phyloP scores from a whole-genome alignment of 495 filamentous ascomycete species.

The Symbiotaphrina buchneri region DNA sequence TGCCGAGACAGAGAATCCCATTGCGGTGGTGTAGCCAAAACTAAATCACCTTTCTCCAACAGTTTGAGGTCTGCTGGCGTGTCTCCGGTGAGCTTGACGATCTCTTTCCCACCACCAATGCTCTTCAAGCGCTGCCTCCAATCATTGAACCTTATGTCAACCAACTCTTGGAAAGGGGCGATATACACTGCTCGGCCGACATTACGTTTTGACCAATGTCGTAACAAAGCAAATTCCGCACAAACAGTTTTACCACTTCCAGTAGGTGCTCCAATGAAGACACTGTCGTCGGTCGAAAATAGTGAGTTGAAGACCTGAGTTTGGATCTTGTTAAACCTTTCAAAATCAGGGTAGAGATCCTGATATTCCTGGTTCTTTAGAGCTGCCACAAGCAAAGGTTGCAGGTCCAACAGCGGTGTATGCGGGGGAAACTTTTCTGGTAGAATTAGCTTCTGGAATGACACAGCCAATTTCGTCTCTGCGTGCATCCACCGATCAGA shows the following conservation, averaged over 20 bases:
- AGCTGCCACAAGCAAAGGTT: slow-evolving; percentile 69
- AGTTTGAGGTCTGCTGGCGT: slow-evolving; percentile 79
- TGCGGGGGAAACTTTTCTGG: slow-evolving; percentile 92
- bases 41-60: slow-evolving; percentile 70
- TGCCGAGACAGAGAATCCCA: slow-evolving; percentile 93
- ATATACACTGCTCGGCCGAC: slow-evolving; percentile 76
- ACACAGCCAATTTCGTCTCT: slow-evolving; percentile 79
- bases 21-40: slow-evolving; percentile 78
- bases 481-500: slow-evolving; percentile 98
- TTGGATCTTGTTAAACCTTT: slow-evolving; percentile 90
- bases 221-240: slow-evolving; percentile 79
- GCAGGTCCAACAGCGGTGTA: slow-evolving; percentile 74
- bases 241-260: slow-evolving; percentile 94
- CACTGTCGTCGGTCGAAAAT: slow-evolving; percentile 75
- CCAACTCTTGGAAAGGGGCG: slow-evolving; percentile 85
- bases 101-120: slow-evolving; percentile 66
- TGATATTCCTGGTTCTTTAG: slow-evolving; percentile 71
- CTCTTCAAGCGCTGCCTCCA: slow-evolving; percentile 59
- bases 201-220: slow-evolving; percentile 57
- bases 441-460: slow-evolving; percentile 83
- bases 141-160: slow-evolving; percentile 56
- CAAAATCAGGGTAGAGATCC: slow-evolving; percentile 63
- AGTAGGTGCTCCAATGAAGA: slow-evolving; percentile 72
- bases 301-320: slow-evolving; percentile 92
- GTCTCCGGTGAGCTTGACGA: slow-evolving; percentile 88